Base-by-base conservation (phyloP, 177 flowering plant genomes). In the Vitis hybrid region DNA sequence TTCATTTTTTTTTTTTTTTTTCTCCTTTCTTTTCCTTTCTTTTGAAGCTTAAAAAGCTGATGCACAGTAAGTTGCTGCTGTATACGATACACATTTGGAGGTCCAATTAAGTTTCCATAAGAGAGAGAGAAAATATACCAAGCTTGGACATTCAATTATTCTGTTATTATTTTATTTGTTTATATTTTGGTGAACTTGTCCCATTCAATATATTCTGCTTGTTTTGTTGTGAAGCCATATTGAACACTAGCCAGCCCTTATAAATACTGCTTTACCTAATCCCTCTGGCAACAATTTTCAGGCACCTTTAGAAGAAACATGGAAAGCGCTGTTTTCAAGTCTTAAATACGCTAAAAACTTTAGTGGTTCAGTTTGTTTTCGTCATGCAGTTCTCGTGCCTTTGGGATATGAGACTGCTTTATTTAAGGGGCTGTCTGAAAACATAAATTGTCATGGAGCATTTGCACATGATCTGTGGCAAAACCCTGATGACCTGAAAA, bases 341-440 rank as follows among this genome's bases (percentile, higher is more conserved):
- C 60, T 90, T 18, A 86, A 82, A 67, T 95, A 90, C 76, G 98
- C 99, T 10, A 95, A 95, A 75, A 82, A 83, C 65, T 90, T 89
- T 64, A 87, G 73, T 49, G 91, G 89, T 30, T 72, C 99, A 26
- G 89, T 95, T 70, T 95, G 99, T 80, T 91, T 93, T 50, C 94
- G 95, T 21, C 99, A 93, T 74, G 92, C 83, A 23, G 78, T 95
- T 67, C 79, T 93, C 14, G 77, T 85, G 4, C 99, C 99, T 21
- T 72, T 95, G 80, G 99, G 99, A 39, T 95, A 95, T 74, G 99
- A 93, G 76, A 93, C 93, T 52, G 84, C 94, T 14, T 66, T 94
- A 17, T 95, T 93, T 59, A 88, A 82, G 83, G 95, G 98, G 15
- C 85, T 95, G 30, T 69, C 81, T 51, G 89, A 88, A 74, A 63